Percentiles rank a stretch among this genome's conserved stretches.
phyloP scores from a whole-genome alignment of 73 alveolate species.

The Tetrahymena malaccensis region DNA sequence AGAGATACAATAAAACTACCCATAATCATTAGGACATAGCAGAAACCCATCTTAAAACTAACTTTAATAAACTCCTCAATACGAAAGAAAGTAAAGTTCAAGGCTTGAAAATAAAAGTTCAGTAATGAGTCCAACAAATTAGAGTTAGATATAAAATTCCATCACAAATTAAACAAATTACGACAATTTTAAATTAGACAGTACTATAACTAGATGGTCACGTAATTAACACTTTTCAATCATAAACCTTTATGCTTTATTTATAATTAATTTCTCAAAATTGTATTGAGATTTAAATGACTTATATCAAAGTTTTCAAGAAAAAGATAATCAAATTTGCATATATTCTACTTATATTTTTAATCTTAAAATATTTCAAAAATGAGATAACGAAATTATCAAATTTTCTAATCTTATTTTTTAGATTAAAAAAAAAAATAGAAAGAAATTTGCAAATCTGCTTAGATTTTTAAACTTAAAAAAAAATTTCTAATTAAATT shows the following conservation, averaged over 20 bases:
- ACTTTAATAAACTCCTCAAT: background rate
- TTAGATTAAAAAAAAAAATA: no score
- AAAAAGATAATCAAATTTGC: no score
- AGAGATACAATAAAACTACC: background rate
- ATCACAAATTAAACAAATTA: background rate
- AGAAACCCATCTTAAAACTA: background rate
- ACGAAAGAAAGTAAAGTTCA: background rate
- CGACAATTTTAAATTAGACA: background rate
- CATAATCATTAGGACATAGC: background rate
- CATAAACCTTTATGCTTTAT: background rate
- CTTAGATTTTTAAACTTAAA: no score
- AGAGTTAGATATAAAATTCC: background rate
- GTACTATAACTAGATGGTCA: background rate
- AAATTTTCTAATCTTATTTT: no score
- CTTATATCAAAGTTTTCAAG: no score
- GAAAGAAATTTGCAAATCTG: no score
- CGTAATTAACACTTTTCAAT: background rate
- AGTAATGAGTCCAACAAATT: background rate
- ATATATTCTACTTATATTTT: no score
- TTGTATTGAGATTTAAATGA: no score
- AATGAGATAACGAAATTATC: no score
- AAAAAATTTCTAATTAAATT: no score
- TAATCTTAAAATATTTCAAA: no score
- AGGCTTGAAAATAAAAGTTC: background rate
- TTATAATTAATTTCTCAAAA: no score